Evolutionary conservation across 2,329 filamentous ascomycete genomes (phyloP).

Genomic region (Grosmannia huntii): DNA sequence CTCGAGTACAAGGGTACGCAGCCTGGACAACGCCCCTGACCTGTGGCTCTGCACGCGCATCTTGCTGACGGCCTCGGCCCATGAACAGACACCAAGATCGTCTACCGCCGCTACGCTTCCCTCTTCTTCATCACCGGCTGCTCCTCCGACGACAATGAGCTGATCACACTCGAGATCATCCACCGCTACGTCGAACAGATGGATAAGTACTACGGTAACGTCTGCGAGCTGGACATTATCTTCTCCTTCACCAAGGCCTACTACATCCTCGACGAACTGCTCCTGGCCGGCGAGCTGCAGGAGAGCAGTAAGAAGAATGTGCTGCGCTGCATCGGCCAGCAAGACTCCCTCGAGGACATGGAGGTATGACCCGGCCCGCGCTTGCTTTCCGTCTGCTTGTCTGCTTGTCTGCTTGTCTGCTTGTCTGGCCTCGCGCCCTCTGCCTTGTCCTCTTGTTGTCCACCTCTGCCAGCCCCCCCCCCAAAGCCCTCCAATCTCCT

Average conservation of each 20-base stretch:
- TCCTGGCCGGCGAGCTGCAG: constrained; percentile 92
- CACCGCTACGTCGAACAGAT: constrained; percentile 99
- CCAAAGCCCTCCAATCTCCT: constrained; percentile 9
- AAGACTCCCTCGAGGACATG: constrained; percentile 97
- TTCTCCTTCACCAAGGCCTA: constrained; percentile 99
- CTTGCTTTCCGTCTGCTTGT: neutral
- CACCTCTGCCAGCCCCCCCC: no score
- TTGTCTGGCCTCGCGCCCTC: neutral
- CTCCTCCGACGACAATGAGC: constrained; percentile 92
- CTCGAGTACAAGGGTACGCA: constrained; percentile 88
- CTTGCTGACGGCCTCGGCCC: neutral
- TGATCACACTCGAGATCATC: constrained; percentile 96
- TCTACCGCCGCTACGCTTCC: constrained; percentile 96
- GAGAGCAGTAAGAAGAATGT: constrained; percentile 99
- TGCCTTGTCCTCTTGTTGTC: neutral
- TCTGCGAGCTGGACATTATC: constrained; percentile 98
- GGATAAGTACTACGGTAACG: constrained; percentile 99
- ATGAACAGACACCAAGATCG: constrained; percentile 79
- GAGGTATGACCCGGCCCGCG: constrained; percentile 49
- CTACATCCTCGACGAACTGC: constrained; percentile 93
- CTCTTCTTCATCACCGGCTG: constrained; percentile 99
- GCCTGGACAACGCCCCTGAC: neutral
- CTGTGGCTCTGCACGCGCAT: neutral
- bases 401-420: neutral
- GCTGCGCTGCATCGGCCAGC: constrained; percentile 85